Conservation (phyloP, 2,329 filamentous ascomycete genomes). For the Calonectria pseudoturangicola region DNA sequence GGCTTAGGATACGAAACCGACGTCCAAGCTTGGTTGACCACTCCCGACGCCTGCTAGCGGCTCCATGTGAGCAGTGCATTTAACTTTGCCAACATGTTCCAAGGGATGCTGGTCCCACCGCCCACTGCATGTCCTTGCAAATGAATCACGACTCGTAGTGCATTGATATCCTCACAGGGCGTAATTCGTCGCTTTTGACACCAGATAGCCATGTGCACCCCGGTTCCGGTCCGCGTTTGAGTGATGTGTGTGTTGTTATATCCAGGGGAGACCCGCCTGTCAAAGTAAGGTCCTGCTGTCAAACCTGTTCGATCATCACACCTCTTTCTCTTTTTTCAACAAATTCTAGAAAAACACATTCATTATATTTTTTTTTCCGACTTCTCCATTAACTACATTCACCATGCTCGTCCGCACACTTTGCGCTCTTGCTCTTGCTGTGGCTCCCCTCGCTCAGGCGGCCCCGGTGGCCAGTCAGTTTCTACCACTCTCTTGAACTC, state of each 20-base stretch:
- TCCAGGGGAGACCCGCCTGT: neutral
- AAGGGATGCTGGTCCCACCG: neutral
- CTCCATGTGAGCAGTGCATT: neutral
- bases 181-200: too few species aligned
- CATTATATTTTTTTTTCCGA: neutral
- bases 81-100: neutral
- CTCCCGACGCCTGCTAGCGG: too few species aligned
- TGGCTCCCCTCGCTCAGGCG: slow-evolving; percentile 8
- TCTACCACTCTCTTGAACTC: too few species aligned
- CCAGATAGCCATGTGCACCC: neutral
- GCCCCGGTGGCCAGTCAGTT: slow-evolving; percentile 8
- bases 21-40: too few species aligned
- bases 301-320: neutral
- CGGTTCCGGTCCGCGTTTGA: too few species aligned
- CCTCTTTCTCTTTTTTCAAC: neutral
- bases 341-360: neutral
- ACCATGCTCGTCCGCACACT: slow-evolving; percentile 1
- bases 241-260: too few species aligned
- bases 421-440: slow-evolving; percentile 2
- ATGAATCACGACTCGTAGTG: neutral
- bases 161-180: neutral
- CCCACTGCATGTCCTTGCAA: neutral
- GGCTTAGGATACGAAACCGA: too few species aligned
- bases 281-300: neutral
- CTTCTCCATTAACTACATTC: neutral